These are phyloP conservation scores for Populus deltoides DNA, from an alignment of 345 rosid species.

Conservation along the genomic window DNA sequence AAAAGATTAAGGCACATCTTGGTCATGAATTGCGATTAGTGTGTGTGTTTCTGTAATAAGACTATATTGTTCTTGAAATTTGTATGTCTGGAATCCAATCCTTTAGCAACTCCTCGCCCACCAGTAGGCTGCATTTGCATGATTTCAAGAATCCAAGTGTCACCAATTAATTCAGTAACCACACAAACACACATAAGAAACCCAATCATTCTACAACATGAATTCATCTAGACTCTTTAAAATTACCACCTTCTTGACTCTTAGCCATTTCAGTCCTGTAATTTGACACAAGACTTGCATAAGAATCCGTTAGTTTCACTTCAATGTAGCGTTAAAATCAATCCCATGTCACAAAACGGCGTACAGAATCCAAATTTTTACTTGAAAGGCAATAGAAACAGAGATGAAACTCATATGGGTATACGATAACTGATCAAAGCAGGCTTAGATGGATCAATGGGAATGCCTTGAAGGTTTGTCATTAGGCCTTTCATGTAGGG, in stretches of 20 bases:
- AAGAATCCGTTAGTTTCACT: no score
- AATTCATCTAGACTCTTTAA: no score
- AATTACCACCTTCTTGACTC: no score
- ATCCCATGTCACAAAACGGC: no score
- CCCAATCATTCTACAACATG: no score
- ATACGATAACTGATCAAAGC: constrained; percentile 12
- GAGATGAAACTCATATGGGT: background rate
- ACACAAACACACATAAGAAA: background rate
- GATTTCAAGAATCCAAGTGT: background rate
- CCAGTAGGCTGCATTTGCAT: constrained; percentile 36
- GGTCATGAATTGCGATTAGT: constrained; percentile 41
- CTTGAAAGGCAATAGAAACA: background rate
- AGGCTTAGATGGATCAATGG: background rate
- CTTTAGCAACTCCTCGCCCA: constrained; percentile 62
- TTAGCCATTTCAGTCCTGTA: no score
- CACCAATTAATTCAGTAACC: background rate
- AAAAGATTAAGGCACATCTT: constrained; percentile 56
- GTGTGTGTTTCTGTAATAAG: constrained; percentile 27
- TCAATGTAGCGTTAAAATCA: no score
- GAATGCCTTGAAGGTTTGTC: background rate
- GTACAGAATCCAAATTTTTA: background rate
- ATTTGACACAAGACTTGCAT: no score
- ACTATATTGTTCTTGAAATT: constrained; percentile 58
- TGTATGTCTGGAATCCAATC: constrained; percentile 52
- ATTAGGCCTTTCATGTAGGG: constrained; percentile 20